These are phyloP conservation scores for Hsuehochloa calcarea DNA, from an alignment of 176 grass and related monocot genomes.

Conservation along the genomic window DNA sequence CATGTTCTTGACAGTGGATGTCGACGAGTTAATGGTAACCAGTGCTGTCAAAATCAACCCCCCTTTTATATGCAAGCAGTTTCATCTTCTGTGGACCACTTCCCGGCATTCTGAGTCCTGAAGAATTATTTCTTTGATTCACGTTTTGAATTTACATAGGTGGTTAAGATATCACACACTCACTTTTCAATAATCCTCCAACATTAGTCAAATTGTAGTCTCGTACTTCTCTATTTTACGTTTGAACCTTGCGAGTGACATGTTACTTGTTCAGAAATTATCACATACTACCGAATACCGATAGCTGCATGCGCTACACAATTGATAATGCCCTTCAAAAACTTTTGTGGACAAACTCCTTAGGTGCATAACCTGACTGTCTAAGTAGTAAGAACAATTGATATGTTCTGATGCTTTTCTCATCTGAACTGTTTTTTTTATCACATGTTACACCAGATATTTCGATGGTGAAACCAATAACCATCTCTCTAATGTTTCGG, in stretches of 20 bases:
- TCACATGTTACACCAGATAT: neutral
- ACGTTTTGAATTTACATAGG: neutral
- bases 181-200: neutral
- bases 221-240: neutral
- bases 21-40: conserved; percentile 70
- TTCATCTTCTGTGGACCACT: neutral
- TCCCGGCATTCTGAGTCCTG: neutral
- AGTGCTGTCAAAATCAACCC: neutral
- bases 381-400: neutral
- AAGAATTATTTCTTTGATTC: neutral
- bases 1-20: conserved; percentile 77
- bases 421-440: neutral
- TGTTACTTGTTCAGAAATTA: neutral
- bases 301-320: neutral
- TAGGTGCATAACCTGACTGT: neutral
- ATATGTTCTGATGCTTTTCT: neutral
- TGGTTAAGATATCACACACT: neutral
- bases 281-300: neutral
- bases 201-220: neutral
- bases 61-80: no score
- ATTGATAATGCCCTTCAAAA: neutral
- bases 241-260: neutral
- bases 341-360: neutral
- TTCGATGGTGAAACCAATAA: neutral
- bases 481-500: neutral